A percentile compares a stretch with the other conserved stretches of the same genome.
Evolutionary conservation across 2,329 filamentous ascomycete species (phyloP).

Genomic region (Coniochaeta sp.): DNA sequence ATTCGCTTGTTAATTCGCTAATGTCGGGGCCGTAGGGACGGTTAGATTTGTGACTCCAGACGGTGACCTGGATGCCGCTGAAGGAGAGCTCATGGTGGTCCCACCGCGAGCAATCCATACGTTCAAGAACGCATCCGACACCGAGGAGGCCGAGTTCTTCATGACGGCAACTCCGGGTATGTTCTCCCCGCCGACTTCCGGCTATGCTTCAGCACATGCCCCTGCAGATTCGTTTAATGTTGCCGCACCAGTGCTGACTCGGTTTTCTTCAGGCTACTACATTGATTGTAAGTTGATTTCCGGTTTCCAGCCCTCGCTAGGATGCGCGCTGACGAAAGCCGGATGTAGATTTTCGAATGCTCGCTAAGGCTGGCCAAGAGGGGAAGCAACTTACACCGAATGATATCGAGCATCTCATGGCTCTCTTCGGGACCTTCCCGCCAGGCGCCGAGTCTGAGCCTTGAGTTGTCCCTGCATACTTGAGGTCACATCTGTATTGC

Average conservation of each 20-base stretch:
- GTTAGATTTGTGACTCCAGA: constrained; percentile 25
- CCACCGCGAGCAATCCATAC: constrained; percentile 28
- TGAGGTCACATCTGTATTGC: not conserved
- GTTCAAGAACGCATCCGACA: constrained; percentile 25
- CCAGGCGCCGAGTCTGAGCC: constrained; percentile 26
- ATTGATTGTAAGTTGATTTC: constrained; percentile 26
- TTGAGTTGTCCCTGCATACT: constrained; percentile 8
- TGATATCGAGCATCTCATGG: constrained; percentile 25
- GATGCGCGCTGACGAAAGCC: constrained; percentile 4
- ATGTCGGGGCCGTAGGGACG: constrained; percentile 17
- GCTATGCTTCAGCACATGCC: not conserved
- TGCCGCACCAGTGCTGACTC: constrained; percentile 5
- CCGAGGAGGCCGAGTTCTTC: constrained; percentile 25
- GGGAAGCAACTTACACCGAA: constrained; percentile 18
- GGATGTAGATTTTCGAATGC: constrained; percentile 25
- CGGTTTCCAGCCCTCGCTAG: constrained; percentile 27
- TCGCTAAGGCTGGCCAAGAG: constrained; percentile 20
- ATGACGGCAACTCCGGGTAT: constrained; percentile 28
- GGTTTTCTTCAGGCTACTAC: constrained; percentile 19
- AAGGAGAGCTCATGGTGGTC: constrained; percentile 26
- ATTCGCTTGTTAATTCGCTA: not conserved
- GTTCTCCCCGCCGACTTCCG: not conserved
- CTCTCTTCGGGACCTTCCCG: constrained; percentile 28
- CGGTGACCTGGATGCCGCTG: constrained; percentile 19
- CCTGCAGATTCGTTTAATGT: not conserved